Evolutionary conservation across 2,329 filamentous ascomycete genomes (phyloP).

Genomic region (Aspergillus ruber): DNA sequence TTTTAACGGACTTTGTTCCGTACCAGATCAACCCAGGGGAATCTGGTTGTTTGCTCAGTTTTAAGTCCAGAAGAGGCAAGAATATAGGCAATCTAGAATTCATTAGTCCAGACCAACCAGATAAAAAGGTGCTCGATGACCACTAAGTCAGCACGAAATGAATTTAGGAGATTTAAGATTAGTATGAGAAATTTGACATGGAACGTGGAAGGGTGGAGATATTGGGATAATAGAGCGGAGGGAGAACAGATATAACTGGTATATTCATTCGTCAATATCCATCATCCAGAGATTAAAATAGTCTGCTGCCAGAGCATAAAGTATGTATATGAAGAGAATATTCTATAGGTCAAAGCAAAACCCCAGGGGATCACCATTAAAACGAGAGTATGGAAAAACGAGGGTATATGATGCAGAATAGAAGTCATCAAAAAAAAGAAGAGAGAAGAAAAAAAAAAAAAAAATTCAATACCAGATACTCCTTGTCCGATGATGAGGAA

Average conservation of each 20-base stretch:
- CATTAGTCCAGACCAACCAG: too few species aligned
- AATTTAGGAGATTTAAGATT: too few species aligned
- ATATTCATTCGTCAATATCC: neutral
- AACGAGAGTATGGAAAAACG: neutral
- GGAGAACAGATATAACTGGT: too few species aligned
- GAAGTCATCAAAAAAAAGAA: neutral
- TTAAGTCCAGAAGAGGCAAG: too few species aligned
- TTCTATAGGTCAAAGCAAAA: neutral
- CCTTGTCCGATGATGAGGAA: constrained; percentile 81
- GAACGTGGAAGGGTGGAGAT: too few species aligned
- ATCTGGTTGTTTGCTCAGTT: too few species aligned
- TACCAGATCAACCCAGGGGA: too few species aligned
- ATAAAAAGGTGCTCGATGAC: too few species aligned
- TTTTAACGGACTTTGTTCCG: too few species aligned
- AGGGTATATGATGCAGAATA: constrained; percentile 1
- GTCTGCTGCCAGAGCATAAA: neutral
- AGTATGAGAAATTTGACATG: too few species aligned
- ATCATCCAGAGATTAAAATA: neutral
- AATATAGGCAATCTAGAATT: too few species aligned
- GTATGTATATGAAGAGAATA: neutral
- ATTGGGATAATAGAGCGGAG: neutral
- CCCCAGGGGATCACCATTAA: neutral
- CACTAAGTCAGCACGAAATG: too few species aligned
- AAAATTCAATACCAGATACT: constrained; percentile 79
- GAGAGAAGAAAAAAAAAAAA: neutral